Percentiles rank a stretch among this genome's conserved stretches.
Conservation (phyloP, 495 filamentous ascomycete genomes). For the Tetracladium setigerum region DNA sequence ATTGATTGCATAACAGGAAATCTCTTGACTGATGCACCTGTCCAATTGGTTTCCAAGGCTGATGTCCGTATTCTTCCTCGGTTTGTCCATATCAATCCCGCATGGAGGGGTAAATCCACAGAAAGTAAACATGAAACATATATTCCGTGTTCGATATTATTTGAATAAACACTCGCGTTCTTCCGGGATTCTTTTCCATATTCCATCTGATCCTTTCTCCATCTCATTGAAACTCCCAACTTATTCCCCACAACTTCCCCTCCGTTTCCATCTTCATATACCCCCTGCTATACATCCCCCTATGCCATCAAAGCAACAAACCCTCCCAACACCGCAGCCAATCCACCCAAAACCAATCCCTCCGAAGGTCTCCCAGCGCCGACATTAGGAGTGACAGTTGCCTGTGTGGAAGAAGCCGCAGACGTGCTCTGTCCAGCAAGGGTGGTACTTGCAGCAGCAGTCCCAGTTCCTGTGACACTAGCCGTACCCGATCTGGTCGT, state of each 20-base stretch:
- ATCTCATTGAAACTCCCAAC: too few species aligned
- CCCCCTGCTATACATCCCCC: background rate
- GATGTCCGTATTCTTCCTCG: too few species aligned
- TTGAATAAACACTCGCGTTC: too few species aligned
- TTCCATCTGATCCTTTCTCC: too few species aligned
- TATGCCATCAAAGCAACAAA: slow-evolving; percentile 12
- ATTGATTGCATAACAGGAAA: too few species aligned
- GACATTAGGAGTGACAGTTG: background rate
- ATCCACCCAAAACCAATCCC: slow-evolving; percentile 4
- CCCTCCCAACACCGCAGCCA: slow-evolving; percentile 5
- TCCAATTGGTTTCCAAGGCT: too few species aligned
- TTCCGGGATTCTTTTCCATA: too few species aligned
- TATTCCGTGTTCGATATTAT: too few species aligned
- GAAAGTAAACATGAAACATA: too few species aligned
- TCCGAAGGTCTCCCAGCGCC: background rate
- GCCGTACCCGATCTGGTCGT: background rate
- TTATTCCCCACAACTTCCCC: background rate
- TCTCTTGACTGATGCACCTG: too few species aligned
- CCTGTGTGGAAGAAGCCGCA: background rate
- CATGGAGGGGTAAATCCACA: too few species aligned
- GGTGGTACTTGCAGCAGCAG: background rate
- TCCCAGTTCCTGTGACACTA: background rate
- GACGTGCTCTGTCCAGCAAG: background rate
- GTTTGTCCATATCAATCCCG: too few species aligned
- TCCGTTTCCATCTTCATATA: background rate